Percentiles rank a stretch among this genome's conserved stretches.
phyloP scores from a whole-genome alignment of 108 stramenopile genomes.

The Chaetoceros tenuissimus region DNA sequence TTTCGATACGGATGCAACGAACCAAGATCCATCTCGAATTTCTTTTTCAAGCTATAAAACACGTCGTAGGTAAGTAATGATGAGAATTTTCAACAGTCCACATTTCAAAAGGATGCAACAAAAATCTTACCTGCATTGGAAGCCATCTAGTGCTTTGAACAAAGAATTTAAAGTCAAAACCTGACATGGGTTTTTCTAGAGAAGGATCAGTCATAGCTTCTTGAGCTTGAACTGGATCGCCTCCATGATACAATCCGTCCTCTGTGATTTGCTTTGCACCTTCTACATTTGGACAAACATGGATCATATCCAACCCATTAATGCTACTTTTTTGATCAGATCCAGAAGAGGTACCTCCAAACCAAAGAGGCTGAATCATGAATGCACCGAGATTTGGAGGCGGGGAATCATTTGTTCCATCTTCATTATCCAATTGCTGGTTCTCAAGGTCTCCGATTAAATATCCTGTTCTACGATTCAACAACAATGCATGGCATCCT shows the following conservation, averaged over 20 bases:
- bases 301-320: conserved; percentile 46
- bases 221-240: conserved; percentile 69
- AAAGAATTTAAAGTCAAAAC: conserved; percentile 87
- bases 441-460: conserved; percentile 75
- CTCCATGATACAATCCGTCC: conserved; percentile 76
- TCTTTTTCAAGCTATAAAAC: conserved; percentile 41
- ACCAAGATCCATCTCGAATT: conserved; percentile 49
- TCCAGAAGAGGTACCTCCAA: conserved; percentile 49
- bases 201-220: conserved; percentile 44
- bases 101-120: background rate
- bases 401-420: conserved; percentile 13
- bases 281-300: conserved; percentile 54
- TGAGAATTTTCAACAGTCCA: conserved; percentile 2
- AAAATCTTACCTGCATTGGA: conserved; percentile 19
- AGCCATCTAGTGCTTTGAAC: conserved; percentile 69
- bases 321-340: conserved; percentile 20
- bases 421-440: conserved; percentile 13
- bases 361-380: conserved; percentile 83
- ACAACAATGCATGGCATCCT: conserved; percentile 45
- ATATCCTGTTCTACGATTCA: conserved; percentile 79
- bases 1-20: conserved; percentile 41
- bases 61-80: background rate
- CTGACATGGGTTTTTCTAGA: conserved; percentile 42
- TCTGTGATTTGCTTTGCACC: conserved; percentile 49
- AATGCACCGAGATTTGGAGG: conserved; percentile 55